phyloP scores from a whole-genome alignment of 495 filamentous ascomycete species.

The Aspergillus leporis region DNA sequence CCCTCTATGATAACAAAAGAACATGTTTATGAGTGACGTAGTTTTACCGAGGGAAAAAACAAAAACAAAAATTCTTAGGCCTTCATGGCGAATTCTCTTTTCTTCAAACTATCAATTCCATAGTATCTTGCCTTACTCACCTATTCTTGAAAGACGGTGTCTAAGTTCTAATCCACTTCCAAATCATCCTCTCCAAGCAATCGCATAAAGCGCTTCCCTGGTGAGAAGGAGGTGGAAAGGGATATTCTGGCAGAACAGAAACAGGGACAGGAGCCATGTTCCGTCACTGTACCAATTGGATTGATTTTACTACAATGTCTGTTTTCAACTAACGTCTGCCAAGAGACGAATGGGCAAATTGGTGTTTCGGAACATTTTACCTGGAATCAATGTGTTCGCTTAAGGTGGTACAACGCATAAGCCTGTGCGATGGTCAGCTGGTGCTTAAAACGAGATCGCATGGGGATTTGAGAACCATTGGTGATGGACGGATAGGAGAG shows the following conservation, averaged over 20 bases:
- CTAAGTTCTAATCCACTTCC: slow-evolving; percentile 2
- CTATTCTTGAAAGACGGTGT: too few species aligned
- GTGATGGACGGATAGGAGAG: background rate
- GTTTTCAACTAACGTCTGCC: slow-evolving; percentile 8
- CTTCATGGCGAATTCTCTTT: background rate
- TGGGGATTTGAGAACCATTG: background rate
- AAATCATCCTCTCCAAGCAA: slow-evolving; percentile 44
- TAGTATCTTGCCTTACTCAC: too few species aligned
- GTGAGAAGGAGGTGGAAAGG: slow-evolving; percentile 41
- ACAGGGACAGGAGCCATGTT: slow-evolving; percentile 10
- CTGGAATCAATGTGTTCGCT: background rate
- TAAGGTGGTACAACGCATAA: background rate
- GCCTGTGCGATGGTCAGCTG: background rate
- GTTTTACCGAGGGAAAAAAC: background rate
- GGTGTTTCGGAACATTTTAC: background rate
- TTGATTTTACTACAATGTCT: slow-evolving; percentile 12
- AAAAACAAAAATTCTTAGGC: background rate
- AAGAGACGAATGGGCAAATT: slow-evolving; percentile 4
- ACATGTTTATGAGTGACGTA: background rate
- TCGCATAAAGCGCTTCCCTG: slow-evolving; percentile 43
- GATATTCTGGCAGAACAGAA: slow-evolving; percentile 15
- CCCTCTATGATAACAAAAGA: background rate
- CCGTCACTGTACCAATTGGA: slow-evolving; percentile 20
- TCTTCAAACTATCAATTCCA: background rate
- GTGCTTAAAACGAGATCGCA: background rate